A percentile compares a stretch with the other conserved stretches of the same genome.
phyloP scores from a whole-genome alignment of 1,284 basidiomycete genomes.

The Lentinula novae-zelandiae region DNA sequence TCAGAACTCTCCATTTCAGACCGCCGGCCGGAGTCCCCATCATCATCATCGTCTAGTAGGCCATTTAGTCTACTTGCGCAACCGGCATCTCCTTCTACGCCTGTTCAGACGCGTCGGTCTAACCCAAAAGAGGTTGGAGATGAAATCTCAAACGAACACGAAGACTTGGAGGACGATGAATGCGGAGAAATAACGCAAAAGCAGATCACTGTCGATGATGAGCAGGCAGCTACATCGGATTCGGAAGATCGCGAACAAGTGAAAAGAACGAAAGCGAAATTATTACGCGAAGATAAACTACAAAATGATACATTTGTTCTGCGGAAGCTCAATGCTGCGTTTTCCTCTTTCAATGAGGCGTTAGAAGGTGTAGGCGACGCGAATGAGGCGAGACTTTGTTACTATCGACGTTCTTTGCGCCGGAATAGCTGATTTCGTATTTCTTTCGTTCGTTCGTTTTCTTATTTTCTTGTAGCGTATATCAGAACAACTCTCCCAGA shows the following conservation, averaged over 20 bases:
- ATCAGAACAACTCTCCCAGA: slow-evolving; percentile 60
- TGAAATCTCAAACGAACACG: slow-evolving; percentile 11
- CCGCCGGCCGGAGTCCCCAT: slow-evolving; percentile 14
- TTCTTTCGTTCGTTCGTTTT: neutral
- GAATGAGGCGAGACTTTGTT: slow-evolving; percentile 51
- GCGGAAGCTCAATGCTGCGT: slow-evolving; percentile 65
- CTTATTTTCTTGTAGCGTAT: slow-evolving; percentile 42
- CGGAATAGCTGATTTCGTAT: slow-evolving; percentile 1
- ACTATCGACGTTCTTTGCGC: neutral
- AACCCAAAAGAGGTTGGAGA: slow-evolving; percentile 2
- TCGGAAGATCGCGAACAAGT: neutral
- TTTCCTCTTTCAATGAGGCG: slow-evolving; percentile 63
- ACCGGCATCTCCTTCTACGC: slow-evolving; percentile 17
- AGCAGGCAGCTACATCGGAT: neutral
- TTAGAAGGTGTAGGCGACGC: slow-evolving; percentile 56
- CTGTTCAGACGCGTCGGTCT: slow-evolving; percentile 13
- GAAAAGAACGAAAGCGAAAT: slow-evolving; percentile 28
- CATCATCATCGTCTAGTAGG: slow-evolving; percentile 22
- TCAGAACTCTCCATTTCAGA: slow-evolving; percentile 57
- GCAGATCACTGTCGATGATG: neutral
- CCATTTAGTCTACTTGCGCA: slow-evolving; percentile 41
- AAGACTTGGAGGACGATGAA: slow-evolving; percentile 1
- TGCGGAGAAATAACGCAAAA: slow-evolving; percentile 3
- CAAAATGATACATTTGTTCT: slow-evolving; percentile 68
- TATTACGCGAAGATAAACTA: slow-evolving; percentile 62